Evolutionary conservation across 768 basidiomycete species (phyloP).

Genomic region (Podaxis sp.): DNA sequence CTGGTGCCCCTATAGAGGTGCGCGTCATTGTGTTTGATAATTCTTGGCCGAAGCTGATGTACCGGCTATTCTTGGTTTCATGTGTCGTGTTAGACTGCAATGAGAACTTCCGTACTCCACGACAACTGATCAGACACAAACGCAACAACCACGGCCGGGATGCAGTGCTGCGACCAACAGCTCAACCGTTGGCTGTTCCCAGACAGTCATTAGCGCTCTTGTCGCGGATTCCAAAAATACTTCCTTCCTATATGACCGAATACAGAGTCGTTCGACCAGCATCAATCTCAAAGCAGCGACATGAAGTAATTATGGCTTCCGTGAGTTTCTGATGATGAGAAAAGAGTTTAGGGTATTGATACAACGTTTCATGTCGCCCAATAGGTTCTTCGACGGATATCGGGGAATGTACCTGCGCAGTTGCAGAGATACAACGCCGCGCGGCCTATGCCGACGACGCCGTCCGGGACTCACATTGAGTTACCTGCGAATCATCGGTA

Average conservation of each 20-base stretch:
- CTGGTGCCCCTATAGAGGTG: conserved; percentile 54
- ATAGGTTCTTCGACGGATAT: conserved; percentile 38
- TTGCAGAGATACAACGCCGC: conserved; percentile 43
- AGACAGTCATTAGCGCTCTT: background rate
- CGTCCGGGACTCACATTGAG: background rate
- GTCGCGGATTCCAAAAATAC: conserved; percentile 11
- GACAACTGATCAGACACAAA: conserved; percentile 49
- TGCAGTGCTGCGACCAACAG: conserved; percentile 36
- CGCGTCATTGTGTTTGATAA: conserved; percentile 7
- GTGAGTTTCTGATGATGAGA: conserved; percentile 31
- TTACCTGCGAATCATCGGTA: conserved; percentile 3
- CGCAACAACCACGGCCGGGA: conserved; percentile 4
- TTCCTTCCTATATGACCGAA: conserved; percentile 53
- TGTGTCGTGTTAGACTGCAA: conserved; percentile 45
- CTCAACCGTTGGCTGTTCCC: conserved; percentile 32
- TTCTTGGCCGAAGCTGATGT: conserved; percentile 16
- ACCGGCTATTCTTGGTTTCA: background rate
- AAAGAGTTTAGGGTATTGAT: background rate
- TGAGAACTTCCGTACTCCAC: conserved; percentile 41
- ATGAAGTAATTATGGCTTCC: conserved; percentile 50
- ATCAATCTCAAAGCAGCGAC: conserved; percentile 49
- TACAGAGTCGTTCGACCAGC: conserved; percentile 41
- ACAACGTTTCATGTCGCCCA: background rate
- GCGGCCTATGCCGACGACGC: conserved; percentile 29
- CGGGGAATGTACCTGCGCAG: conserved; percentile 23